Evolutionary conservation across 441 rosid genomes (phyloP), one percentile per base, ranked within the genome.

Genomic region (Geranium incanum): DNA sequence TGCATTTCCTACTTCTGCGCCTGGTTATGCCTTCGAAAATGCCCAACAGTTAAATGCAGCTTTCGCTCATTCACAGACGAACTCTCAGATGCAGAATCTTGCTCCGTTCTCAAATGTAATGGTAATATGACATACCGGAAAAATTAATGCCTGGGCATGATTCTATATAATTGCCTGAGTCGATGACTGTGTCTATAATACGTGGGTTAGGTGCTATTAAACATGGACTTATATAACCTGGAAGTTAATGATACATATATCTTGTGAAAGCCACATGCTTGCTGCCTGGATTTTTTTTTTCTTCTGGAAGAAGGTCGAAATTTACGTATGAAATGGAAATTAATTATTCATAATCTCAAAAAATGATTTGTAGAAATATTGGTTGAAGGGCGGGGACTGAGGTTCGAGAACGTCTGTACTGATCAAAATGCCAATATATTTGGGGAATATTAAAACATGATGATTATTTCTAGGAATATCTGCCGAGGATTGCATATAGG

Each of bases 41-140:
- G 57, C 83, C 41, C 95, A 90, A 80, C 90, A 84, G 80, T 76
- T 92, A 76, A 84, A 85, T 82, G 76, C 85, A 69, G 79, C 86
- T 71, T 90, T 86, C 77, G 72, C 78, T 70, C 84, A 84, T 18
- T 71, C 79, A 36, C 94, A 90, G 75, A 69, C 87, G 76, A 87
- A 86, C 83, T 78, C 91, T 43, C 98, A 90, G 79, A 75, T 85
- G 82, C 96, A 86, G 81, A 89, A 87, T 81, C 88, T 86, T 72
- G 80, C 84, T 72, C 83, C 87, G 38, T 89, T 95, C 79, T 81
- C 98, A 66, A 88, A 80, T 80, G 89, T 88, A 75, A 88, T 88
- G 99, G 98, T 95, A 87, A 78, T 73, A 66, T 41, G 65, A 21
- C 36, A 66, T 48, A 6, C 48, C 11, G 7, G 48, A 57, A 16